phyloP scores from a whole-genome alignment of 352 stramenopile species.

The Thalassiosira hispida region DNA sequence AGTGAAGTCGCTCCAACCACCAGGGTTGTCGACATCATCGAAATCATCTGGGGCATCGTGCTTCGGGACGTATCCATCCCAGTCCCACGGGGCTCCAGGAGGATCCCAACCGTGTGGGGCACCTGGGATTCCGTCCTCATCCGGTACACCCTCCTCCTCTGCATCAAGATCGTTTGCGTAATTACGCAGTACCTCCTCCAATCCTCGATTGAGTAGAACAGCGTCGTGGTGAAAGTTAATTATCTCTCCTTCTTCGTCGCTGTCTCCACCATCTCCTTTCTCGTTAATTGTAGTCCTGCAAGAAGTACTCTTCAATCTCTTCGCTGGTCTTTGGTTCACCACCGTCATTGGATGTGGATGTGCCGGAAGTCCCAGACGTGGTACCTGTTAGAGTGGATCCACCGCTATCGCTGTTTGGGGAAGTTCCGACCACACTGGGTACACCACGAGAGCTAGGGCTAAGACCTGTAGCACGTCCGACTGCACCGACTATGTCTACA shows the following conservation, averaged over 20 bases:
- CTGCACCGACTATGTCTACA: no score
- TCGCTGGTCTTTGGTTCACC: no score
- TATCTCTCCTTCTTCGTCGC: conserved; percentile 17
- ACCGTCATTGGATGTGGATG: no score
- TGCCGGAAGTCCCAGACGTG: no score
- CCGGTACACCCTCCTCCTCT: not conserved
- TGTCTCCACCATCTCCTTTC: conserved; percentile 9
- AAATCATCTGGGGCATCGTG: conserved; percentile 1
- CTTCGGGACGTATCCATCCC: not conserved
- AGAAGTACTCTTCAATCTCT: not conserved
- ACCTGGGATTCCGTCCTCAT: not conserved
- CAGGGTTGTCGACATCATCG: conserved; percentile 26
- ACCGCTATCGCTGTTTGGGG: no score
- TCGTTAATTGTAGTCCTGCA: not conserved
- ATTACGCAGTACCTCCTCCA: not conserved
- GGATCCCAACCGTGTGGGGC: conserved; percentile 1
- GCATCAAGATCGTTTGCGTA: not conserved
- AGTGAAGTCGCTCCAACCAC: conserved; percentile 1
- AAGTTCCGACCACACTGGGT: no score
- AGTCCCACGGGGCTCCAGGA: not conserved
- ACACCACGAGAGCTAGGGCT: no score
- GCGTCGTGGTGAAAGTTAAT: not conserved
- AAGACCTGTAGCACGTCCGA: no score
- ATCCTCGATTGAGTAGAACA: not conserved
- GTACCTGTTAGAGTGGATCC: no score